Conservation (phyloP, 2,329 filamentous ascomycete genomes). For the Paraphoma chrysanthemicola region DNA sequence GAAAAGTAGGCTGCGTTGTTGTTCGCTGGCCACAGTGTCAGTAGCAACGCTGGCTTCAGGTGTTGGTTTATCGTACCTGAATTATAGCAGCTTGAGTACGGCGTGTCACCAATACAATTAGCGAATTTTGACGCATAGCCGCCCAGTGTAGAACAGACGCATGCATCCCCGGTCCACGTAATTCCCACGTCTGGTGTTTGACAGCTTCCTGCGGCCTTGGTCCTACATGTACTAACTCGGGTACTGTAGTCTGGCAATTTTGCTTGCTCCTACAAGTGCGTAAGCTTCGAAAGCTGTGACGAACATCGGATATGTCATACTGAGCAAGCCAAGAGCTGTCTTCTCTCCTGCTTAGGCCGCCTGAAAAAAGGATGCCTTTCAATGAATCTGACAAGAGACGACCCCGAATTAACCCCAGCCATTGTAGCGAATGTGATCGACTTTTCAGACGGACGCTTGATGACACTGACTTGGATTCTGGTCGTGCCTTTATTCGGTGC, state of each 20-base stretch:
- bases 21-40: conserved; percentile 1
- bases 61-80: conserved; percentile 7
- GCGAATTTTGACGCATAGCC: conserved; percentile 8
- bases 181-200: conserved; percentile 3
- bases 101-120: conserved; percentile 8
- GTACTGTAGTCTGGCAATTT: background rate
- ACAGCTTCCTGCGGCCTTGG: conserved; percentile 8
- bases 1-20: conserved; percentile 7
- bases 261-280: background rate
- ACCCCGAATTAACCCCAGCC: background rate
- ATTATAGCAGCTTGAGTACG: conserved; percentile 14
- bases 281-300: background rate
- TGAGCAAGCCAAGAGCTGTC: conserved; percentile 3
- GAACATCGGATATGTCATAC: background rate
- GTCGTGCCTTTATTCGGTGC: no score
- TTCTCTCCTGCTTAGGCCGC: conserved; percentile 7
- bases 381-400: conserved; percentile 6
- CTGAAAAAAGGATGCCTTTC: conserved; percentile 11
- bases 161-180: conserved; percentile 12
- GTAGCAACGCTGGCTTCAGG: background rate
- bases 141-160: conserved; percentile 10
- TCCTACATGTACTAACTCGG: conserved; percentile 1
- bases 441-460: background rate
- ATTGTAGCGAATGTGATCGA: background rate
- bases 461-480: no score